Evolutionary conservation across 331 rosid genomes (phyloP), one percentile per base, ranked within the genome.

Genomic region (Pyrus hybrid): DNA sequence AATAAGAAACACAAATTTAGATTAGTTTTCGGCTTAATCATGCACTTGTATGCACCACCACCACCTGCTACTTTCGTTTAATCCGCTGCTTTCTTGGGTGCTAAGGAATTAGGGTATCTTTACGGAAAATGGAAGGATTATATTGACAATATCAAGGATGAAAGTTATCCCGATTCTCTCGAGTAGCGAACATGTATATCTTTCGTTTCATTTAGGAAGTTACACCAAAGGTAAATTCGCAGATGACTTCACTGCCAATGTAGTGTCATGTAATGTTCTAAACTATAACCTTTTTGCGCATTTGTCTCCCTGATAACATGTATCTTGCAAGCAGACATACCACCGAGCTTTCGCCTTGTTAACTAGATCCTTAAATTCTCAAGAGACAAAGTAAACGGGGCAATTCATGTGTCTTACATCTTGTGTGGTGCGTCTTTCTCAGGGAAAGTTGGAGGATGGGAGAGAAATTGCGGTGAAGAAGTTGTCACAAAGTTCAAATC

Each of bases 381-480:
- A 11, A 53, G 63, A 71, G 20, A 51, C 13, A 51, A 14, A 35
- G 30, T 16, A 16, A 78, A 68, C 5, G 7, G 21, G 69, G 74
- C 41, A 23, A 13, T 63, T 22, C 28, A 61, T 65, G 49, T 11
- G 18, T 33, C 23, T 78, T 74, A 63, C 72, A 67, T 77, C 67
- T 77, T 47, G 12, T 65, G 58, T 8, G 75, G 43, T 66, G 51
- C 29, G 11, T 25, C 68, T 66, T 70, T 62, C 49, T 29, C 33
- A 94, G 99, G 99, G 99, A 70, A 92, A 70, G 80, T 74, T 94
- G 83, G 76, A 57, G 70, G 99, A 92, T 85, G 99, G 97, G 60
- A 92, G 93, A 79, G 97, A 87, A 26, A 79, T 94, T 76, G 99
- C 97, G 5, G 99, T 94, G 76, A 94, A 94, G 86, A 94, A 86